Conservation (phyloP, 164 flowering plant species). For the Paratinospora sagittata region DNA sequence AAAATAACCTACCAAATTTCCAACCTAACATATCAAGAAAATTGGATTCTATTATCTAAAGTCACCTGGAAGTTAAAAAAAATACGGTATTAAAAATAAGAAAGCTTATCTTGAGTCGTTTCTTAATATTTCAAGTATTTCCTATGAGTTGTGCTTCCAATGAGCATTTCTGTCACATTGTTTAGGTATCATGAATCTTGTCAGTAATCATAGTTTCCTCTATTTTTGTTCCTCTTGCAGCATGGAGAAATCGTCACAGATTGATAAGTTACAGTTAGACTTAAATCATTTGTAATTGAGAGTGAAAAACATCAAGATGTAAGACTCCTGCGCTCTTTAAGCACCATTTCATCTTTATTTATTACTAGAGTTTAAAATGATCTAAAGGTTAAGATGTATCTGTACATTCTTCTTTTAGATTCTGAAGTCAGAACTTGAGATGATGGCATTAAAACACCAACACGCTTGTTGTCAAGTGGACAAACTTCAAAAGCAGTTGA, state of each 20-base stretch:
- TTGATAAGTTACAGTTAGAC: conserved; percentile 37
- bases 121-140: neutral
- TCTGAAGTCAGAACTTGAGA: conserved; percentile 24
- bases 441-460: conserved; percentile 21
- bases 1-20: too few relatives aligned
- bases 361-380: neutral
- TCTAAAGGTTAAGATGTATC: neutral
- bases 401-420: conserved; percentile 14
- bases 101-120: too few relatives aligned
- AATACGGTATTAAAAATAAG: too few relatives aligned
- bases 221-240: conserved; percentile 29
- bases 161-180: neutral
- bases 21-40: too few relatives aligned
- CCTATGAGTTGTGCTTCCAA: neutral
- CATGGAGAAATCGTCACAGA: conserved; percentile 39
- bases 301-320: conserved; percentile 35
- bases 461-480: conserved; percentile 22
- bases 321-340: conserved; percentile 11
- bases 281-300: conserved; percentile 22
- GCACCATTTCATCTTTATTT: conserved; percentile 7
- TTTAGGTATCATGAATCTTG: neutral
- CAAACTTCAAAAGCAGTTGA: conserved; percentile 33
- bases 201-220: neutral
- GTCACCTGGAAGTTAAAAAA: too few relatives aligned
- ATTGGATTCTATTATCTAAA: too few relatives aligned